These are phyloP conservation scores for Periglandula ipomoeae DNA, from an alignment of 2,329 filamentous ascomycete genomes.

Conservation along the genomic window DNA sequence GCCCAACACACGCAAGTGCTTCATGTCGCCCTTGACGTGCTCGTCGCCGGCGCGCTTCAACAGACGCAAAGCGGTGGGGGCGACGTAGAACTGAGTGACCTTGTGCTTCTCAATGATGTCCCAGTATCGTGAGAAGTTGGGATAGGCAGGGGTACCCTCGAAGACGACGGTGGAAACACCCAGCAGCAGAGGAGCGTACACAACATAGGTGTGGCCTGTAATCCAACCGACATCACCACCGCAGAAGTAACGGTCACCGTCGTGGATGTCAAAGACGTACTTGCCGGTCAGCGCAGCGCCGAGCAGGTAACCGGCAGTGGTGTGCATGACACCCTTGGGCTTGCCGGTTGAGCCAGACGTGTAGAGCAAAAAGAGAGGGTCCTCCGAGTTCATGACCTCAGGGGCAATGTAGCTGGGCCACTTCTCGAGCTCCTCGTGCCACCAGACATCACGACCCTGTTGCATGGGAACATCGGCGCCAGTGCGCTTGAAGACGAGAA, in stretches of 20 bases:
- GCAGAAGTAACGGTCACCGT: constrained; percentile 90
- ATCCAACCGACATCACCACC: constrained; percentile 99
- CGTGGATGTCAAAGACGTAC: constrained; percentile 97
- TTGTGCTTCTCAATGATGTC: constrained; percentile 93
- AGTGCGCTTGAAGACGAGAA: constrained; percentile 91
- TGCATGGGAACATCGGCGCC: constrained; percentile 90
- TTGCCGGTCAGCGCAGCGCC: constrained; percentile 91
- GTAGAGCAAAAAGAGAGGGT: constrained; percentile 95
- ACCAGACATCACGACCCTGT: constrained; percentile 84
- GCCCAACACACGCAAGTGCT: constrained; percentile 78
- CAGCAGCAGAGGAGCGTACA: constrained; percentile 88
- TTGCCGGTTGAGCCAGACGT: constrained; percentile 97
- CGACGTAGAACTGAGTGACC: constrained; percentile 97
- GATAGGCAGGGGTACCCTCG: constrained; percentile 94
- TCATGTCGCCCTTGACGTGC: constrained; percentile 84
- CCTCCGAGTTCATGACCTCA: constrained; percentile 83
- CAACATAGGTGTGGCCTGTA: constrained; percentile 95
- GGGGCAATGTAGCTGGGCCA: constrained; percentile 89
- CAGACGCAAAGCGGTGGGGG: constrained; percentile 83
- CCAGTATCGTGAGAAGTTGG: constrained; percentile 98
- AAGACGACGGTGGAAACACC: constrained; percentile 95
- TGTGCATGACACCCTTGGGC: constrained; percentile 98
- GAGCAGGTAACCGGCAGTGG: constrained; percentile 88
- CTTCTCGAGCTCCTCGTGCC: constrained; percentile 97
- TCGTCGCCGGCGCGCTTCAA: constrained; percentile 93